These are phyloP conservation scores for Solanum sitiens DNA, from an alignment of 257 asterid genomes.

Conservation along the genomic window DNA sequence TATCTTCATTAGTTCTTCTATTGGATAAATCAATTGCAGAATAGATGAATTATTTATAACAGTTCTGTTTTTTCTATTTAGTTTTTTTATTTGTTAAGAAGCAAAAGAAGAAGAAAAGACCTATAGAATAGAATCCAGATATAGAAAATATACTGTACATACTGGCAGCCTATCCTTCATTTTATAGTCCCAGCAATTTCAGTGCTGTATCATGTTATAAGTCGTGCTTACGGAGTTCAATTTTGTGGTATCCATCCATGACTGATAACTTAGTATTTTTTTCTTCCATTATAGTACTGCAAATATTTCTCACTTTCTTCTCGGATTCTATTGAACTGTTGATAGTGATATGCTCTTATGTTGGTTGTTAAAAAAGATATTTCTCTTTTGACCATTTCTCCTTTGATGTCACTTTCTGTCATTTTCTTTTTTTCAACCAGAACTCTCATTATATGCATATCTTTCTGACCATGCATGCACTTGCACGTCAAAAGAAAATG, in stretches of 20 bases:
- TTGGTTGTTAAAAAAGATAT: neutral
- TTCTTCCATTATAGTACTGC: neutral
- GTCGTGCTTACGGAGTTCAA: neutral
- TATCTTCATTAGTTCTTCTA: neutral
- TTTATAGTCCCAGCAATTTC: neutral
- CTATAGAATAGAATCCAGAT: neutral
- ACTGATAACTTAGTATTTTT: neutral
- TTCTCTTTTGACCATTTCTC: neutral
- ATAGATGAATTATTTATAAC: neutral
- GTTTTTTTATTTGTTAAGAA: neutral
- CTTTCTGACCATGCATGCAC: neutral
- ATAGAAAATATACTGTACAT: neutral
- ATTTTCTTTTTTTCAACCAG: neutral
- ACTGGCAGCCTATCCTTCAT: neutral
- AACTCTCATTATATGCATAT: neutral
- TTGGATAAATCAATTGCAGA: neutral
- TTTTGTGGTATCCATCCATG: neutral
- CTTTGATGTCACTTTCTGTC: neutral
- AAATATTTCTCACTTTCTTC: neutral
- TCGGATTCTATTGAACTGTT: neutral
- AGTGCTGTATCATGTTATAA: neutral
- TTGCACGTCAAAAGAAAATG: neutral
- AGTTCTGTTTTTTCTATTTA: neutral
- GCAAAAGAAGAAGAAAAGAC: neutral
- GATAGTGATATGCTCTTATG: neutral